Percentiles rank a stretch among this genome's conserved stretches.
These are phyloP conservation scores for Camellia japonica DNA, from an alignment of 148 eudicot species.

Conservation along the genomic window DNA sequence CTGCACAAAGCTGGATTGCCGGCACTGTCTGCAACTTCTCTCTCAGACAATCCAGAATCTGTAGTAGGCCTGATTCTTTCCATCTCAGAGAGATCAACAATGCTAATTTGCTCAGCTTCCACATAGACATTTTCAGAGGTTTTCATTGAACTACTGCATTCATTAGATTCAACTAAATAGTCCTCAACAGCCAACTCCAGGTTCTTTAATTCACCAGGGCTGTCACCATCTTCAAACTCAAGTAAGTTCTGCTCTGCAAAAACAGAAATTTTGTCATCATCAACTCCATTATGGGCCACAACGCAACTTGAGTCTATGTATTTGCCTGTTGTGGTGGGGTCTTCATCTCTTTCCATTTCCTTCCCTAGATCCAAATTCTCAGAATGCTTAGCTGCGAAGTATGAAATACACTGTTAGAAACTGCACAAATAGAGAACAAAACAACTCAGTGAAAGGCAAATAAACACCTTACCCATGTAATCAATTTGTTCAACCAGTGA, in stretches of 20 bases:
- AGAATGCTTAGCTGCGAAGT: neutral
- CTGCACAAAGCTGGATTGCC: neutral
- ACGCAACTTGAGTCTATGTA: neutral
- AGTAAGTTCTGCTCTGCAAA: neutral
- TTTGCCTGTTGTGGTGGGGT: no score
- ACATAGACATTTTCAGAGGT: neutral
- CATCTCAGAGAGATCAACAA: slow-evolving; percentile 1
- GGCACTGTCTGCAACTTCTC: slow-evolving; percentile 1
- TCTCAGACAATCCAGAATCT: neutral
- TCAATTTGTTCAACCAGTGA: neutral
- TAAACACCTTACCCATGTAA: neutral
- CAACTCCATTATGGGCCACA: slow-evolving; percentile 4
- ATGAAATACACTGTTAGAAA: neutral
- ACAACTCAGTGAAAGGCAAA: neutral
- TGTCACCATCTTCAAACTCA: neutral
- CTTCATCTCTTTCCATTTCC: slow-evolving; percentile 12
- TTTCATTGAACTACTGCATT: neutral
- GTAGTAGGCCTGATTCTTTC: neutral
- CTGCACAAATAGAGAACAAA: neutral
- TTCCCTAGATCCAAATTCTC: neutral
- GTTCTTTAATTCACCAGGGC: neutral
- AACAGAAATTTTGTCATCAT: slow-evolving; percentile 2
- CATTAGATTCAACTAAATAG: neutral
- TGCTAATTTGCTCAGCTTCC: neutral
- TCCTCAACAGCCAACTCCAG: neutral